Evolutionary conservation across 2,329 filamentous ascomycete species (phyloP).

Genomic region (Albifimbria verrucaria): DNA sequence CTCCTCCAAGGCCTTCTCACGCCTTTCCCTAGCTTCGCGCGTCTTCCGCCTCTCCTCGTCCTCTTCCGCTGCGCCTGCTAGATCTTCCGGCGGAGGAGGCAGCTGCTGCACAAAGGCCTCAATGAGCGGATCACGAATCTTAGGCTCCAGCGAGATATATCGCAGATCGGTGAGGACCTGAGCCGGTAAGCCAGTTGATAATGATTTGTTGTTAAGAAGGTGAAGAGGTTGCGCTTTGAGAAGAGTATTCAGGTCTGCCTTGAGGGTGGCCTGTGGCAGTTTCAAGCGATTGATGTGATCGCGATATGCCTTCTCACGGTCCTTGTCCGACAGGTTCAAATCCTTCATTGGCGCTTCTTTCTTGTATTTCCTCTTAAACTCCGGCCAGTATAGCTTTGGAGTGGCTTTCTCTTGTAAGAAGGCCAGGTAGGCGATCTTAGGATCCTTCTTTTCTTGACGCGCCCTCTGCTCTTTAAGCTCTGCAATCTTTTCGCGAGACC

Average conservation of each 20-base stretch:
- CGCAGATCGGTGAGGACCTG: constrained; percentile 63
- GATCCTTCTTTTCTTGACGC: constrained; percentile 76
- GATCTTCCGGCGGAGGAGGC: constrained; percentile 51
- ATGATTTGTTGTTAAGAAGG: constrained; percentile 57
- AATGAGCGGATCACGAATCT: constrained; percentile 61
- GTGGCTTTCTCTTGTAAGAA: constrained; percentile 81
- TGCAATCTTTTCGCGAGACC: constrained; percentile 75
- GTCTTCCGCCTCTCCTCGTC: constrained; percentile 49
- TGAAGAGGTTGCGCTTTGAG: constrained; percentile 59
- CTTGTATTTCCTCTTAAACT: constrained; percentile 89
- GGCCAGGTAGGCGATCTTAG: constrained; percentile 74
- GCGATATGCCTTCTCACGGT: constrained; percentile 75
- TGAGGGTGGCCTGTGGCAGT: constrained; percentile 62
- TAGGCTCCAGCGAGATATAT: constrained; percentile 63
- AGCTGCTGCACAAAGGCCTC: constrained; percentile 64
- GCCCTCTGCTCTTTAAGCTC: constrained; percentile 69
- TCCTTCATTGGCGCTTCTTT: constrained; percentile 81
- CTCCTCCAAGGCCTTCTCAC: constrained; percentile 66
- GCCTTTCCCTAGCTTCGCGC: constrained; percentile 48
- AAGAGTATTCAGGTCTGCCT: constrained; percentile 64
- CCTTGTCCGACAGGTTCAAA: constrained; percentile 66
- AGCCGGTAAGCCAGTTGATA: constrained; percentile 55
- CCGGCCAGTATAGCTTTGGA: constrained; percentile 93
- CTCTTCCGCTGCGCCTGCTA: constrained; percentile 37
- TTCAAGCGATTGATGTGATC: constrained; percentile 69